phyloP scores from a whole-genome alignment of 805 yeast genomes.

The Blastobotrys peoriensis region DNA sequence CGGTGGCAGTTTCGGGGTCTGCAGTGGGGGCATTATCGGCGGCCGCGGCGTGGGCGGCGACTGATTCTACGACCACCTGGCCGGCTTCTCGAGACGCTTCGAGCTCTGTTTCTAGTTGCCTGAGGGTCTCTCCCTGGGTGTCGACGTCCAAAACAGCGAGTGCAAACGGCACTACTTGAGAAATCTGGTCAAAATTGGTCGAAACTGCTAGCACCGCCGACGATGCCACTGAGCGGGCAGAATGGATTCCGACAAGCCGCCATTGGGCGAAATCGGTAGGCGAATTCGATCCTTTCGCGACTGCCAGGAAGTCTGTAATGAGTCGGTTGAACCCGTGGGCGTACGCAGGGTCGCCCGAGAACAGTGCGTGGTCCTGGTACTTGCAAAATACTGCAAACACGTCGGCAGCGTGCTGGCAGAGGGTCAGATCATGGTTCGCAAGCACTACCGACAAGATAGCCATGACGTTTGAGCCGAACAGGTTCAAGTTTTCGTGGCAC shows the following conservation, averaged over 20 bases:
- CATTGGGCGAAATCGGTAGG: constrained; percentile 17
- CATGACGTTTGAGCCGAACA: constrained; percentile 67
- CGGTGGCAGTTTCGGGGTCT: constrained; percentile 30
- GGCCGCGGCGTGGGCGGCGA: constrained; percentile 13
- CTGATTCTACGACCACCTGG: constrained; percentile 8
- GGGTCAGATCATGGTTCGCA: constrained; percentile 51
- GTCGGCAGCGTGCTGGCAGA: constrained; percentile 39
- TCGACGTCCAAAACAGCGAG: constrained; percentile 14
- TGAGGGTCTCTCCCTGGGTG: neutral
- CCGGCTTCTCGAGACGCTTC: neutral
- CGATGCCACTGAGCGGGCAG: constrained; percentile 31
- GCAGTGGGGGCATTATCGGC: constrained; percentile 33
- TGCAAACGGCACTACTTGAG: constrained; percentile 18
- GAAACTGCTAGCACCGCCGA: constrained; percentile 28
- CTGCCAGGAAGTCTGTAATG: constrained; percentile 11
- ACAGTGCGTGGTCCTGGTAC: constrained; percentile 54
- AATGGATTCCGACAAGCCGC: constrained; percentile 33
- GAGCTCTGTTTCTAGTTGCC: neutral
- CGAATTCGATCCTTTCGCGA: constrained; percentile 1
- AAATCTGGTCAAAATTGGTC: constrained; percentile 20
- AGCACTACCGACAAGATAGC: constrained; percentile 50
- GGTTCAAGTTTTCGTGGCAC: constrained; percentile 78
- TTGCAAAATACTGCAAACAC: constrained; percentile 37
- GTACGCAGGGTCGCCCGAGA: constrained; percentile 59
- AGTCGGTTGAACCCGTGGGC: constrained; percentile 41